Evolutionary conservation across 129 eudicot species (phyloP).

Genomic region (Calendula officinalis): DNA sequence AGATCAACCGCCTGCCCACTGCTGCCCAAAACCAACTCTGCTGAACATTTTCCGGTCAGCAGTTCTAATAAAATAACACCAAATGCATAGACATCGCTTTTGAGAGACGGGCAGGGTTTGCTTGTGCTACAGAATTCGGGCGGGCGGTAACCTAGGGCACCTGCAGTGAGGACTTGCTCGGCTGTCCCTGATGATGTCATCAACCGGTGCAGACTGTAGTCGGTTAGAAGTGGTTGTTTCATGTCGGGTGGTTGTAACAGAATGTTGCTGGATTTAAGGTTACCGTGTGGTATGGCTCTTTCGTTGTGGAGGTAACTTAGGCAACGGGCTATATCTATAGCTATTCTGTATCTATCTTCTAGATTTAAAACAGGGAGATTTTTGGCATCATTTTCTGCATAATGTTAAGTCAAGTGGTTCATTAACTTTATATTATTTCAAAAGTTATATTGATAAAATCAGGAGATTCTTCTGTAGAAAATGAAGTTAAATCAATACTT

Average conservation of each 20-base stretch:
- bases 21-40: conserved; percentile 51
- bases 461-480: not conserved
- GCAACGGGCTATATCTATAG: conserved; percentile 62
- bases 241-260: conserved; percentile 50
- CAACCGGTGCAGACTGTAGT: conserved; percentile 84
- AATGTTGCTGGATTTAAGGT: conserved; percentile 81
- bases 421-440: not conserved
- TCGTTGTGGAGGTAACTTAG: conserved; percentile 74
- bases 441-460: not conserved
- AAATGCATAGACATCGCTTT: conserved; percentile 83
- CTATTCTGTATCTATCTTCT: conserved; percentile 46
- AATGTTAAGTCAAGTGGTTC: not conserved
- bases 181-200: conserved; percentile 78
- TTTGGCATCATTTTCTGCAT: conserved; percentile 54
- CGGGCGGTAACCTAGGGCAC: conserved; percentile 78
- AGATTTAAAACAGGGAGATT: conserved; percentile 46
- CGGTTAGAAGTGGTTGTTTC: conserved; percentile 53
- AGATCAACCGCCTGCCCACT: conserved; percentile 57
- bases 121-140: conserved; percentile 83
- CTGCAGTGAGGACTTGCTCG: conserved; percentile 77
- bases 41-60: conserved; percentile 64
- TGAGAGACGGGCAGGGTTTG: conserved; percentile 82
- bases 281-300: conserved; percentile 82
- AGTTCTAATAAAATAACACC: conserved; percentile 78
- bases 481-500: conserved; percentile 6